Conservation (phyloP, 164 flowering plant genomes). For the Cinnamomum chago region DNA sequence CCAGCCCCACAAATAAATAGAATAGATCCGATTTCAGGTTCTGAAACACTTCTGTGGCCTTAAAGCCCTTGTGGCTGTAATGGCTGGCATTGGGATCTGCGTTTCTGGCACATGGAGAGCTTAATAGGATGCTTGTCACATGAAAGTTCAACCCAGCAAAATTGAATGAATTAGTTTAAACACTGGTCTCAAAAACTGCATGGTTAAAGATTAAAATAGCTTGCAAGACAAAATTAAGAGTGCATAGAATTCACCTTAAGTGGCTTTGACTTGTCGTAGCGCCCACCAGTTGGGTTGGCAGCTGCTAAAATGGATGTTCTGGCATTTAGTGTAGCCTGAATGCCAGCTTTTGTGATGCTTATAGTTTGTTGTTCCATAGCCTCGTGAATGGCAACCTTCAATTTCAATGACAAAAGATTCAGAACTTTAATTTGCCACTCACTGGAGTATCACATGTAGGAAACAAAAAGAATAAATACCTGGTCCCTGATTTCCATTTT, state of each 20-base stretch:
- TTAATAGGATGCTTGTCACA: not conserved
- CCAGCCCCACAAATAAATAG: not conserved
- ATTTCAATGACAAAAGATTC: constrained; percentile 9
- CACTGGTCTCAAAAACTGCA: not conserved
- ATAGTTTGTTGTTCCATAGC: constrained; percentile 99
- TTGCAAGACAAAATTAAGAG: not conserved
- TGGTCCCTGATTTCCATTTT: constrained; percentile 96
- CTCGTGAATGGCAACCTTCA: constrained; percentile 96
- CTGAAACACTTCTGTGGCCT: not conserved
- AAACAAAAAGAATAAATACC: constrained; percentile 32
- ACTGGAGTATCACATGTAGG: not conserved
- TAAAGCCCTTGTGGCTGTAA: not conserved
- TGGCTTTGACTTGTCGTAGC: constrained; percentile 92
- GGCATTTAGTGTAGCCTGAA: constrained; percentile 95
- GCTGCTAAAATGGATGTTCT: constrained; percentile 95
- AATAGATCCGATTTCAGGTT: not conserved
- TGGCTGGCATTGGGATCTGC: not conserved
- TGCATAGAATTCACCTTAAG: constrained; percentile 50
- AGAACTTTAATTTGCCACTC: constrained; percentile 11
- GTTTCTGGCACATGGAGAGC: not conserved
- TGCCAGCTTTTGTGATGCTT: constrained; percentile 97
- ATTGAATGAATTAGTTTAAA: too few relatives aligned
- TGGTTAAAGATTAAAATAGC: not conserved
- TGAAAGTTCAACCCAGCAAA: not conserved
- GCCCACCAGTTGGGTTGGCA: constrained; percentile 96